Percentiles rank a stretch among this genome's conserved stretches.
These are phyloP conservation scores for Wallacemonas sp. DNA, from an alignment of 208 protist genomes.

Conservation along the genomic window DNA sequence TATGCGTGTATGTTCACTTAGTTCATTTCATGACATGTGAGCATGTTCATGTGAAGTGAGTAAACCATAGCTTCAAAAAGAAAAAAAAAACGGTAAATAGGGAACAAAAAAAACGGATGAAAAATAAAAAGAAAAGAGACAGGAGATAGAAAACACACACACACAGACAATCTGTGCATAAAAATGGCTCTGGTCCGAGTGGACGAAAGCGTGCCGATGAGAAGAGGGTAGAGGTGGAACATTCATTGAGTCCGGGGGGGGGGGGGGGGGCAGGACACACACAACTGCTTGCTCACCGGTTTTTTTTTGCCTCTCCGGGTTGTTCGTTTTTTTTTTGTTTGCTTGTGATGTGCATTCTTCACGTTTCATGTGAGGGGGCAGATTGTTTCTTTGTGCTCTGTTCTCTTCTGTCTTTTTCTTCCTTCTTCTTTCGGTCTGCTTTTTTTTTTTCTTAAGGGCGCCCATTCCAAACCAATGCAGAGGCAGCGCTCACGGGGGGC, in stretches of 20 bases:
- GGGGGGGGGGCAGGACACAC: too few species aligned
- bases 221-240: too few species aligned
- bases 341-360: not conserved
- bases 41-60: too few species aligned
- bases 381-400: not conserved
- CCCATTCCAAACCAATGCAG: constrained; percentile 39
- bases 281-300: too few species aligned
- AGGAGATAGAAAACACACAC: not conserved
- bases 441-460: constrained; percentile 36
- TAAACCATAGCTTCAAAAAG: constrained; percentile 3
- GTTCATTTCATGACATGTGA: too few species aligned
- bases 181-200: too few species aligned
- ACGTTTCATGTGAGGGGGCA: not conserved
- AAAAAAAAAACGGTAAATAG: constrained; percentile 6
- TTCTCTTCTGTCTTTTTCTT: constrained; percentile 9
- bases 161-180: not conserved
- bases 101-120: constrained; percentile 4
- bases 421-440: constrained; percentile 6
- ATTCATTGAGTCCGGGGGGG: too few species aligned
- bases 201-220: too few species aligned
- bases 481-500: constrained; percentile 28
- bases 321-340: not conserved
- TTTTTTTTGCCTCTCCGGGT: too few species aligned
- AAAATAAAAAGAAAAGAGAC: not conserved
- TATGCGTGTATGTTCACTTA: not conserved